A percentile compares a stretch with the other conserved stretches of the same genome.
Conservation (phyloP, 805 yeast species). For the Cyberlindnera euphorbiiphila region DNA sequence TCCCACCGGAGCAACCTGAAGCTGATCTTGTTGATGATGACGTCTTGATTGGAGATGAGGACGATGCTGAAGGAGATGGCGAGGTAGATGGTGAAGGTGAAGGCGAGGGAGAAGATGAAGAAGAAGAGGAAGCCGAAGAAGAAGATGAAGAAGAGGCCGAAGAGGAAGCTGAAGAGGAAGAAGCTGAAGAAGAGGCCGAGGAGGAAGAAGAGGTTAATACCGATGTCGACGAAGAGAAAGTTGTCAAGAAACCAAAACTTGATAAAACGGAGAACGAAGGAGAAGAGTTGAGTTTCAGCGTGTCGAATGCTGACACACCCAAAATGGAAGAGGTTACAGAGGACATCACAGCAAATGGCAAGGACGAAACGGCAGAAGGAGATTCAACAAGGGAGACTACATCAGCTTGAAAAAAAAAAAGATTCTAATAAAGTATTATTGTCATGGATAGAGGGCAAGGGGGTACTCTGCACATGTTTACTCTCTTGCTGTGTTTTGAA, state of each 20-base stretch:
- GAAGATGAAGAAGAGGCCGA: slow-evolving; percentile 38
- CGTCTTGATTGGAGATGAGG: slow-evolving; percentile 27
- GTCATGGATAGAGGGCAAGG: too few species aligned
- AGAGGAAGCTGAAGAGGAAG: slow-evolving; percentile 25
- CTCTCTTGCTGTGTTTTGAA: too few species aligned
- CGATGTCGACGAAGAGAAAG: slow-evolving; percentile 22
- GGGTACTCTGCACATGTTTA: too few species aligned
- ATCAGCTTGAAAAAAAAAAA: too few species aligned
- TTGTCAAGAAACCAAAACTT: slow-evolving; percentile 13
- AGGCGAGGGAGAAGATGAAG: slow-evolving; percentile 45
- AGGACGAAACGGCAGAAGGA: neutral
- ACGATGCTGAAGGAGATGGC: slow-evolving; percentile 44
- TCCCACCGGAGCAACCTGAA: slow-evolving; percentile 75
- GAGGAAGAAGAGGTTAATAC: slow-evolving; percentile 22
- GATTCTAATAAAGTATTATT: too few species aligned
- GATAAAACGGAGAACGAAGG: slow-evolving; percentile 2
- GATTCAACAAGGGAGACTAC: too few species aligned
- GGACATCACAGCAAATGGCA: slow-evolving; percentile 1
- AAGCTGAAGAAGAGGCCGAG: slow-evolving; percentile 13
- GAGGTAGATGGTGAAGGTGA: slow-evolving; percentile 40
- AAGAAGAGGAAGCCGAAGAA: slow-evolving; percentile 42
- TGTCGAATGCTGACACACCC: slow-evolving; percentile 20
- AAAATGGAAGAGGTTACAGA: slow-evolving; percentile 16
- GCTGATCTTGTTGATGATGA: slow-evolving; percentile 61
- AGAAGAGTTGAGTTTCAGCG: slow-evolving; percentile 2